Conservation (phyloP, 2,329 filamentous ascomycete genomes). For the Zymoseptoria ardabiliae region DNA sequence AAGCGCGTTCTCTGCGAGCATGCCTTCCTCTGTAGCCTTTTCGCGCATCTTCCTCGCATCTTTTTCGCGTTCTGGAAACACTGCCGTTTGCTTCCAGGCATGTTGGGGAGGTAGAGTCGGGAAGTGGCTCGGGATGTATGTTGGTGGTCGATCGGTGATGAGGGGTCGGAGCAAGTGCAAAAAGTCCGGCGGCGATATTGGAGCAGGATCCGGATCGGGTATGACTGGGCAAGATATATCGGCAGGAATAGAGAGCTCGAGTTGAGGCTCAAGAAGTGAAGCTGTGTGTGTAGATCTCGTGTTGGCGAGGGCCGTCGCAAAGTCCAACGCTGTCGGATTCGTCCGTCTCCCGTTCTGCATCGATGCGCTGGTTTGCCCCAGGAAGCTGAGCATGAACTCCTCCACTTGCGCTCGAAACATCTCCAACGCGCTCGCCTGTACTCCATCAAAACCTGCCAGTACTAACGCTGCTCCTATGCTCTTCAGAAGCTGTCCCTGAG, state of each 20-base stretch:
- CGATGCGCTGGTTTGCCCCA: slow-evolving; percentile 47
- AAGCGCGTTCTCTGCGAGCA: slow-evolving; percentile 57
- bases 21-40: slow-evolving; percentile 57
- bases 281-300: slow-evolving; percentile 30
- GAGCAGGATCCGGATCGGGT: slow-evolving; percentile 34
- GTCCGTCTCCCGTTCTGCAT: slow-evolving; percentile 52
- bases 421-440: slow-evolving; percentile 50
- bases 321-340: slow-evolving; percentile 52
- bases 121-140: slow-evolving; percentile 54
- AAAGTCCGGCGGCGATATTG: slow-evolving; percentile 36
- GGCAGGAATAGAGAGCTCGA: slow-evolving; percentile 32
- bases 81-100: slow-evolving; percentile 54
- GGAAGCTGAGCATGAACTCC: slow-evolving; percentile 53
- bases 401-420: slow-evolving; percentile 49
- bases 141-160: slow-evolving; percentile 41
- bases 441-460: slow-evolving; percentile 48
- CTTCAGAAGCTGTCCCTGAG: slow-evolving; percentile 49
- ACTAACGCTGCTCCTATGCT: slow-evolving; percentile 47
- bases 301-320: slow-evolving; percentile 44
- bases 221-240: slow-evolving; percentile 33
- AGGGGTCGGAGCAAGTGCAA: slow-evolving; percentile 46
- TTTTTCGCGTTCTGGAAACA: slow-evolving; percentile 51
- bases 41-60: slow-evolving; percentile 51
- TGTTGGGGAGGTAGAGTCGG: slow-evolving; percentile 57
- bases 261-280: slow-evolving; percentile 35